Base-by-base conservation (phyloP, 1,284 basidiomycete genomes). In the Gymnopus androsaceus region DNA sequence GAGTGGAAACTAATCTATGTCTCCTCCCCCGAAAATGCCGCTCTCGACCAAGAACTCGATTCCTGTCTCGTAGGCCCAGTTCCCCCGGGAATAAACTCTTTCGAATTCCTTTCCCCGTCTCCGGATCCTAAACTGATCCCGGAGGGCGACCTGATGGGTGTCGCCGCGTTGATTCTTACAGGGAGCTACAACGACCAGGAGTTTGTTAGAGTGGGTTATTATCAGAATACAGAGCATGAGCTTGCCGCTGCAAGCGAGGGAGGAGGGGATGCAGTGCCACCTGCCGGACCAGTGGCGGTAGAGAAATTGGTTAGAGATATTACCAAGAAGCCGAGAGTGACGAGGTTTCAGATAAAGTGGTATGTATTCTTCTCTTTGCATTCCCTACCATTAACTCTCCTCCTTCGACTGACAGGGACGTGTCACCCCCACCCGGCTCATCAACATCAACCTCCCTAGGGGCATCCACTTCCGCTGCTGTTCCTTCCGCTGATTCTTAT, bases 1-100 rank as follows among this genome's bases (percentile, higher is more conserved):
- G 96, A 99, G 72, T 99, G 96, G 96, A 88, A 87, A 63, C 84
- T 99, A 61, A 94, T 98, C 61, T 99, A 98, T 71, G 96, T 99
- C 51, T 95, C 97, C 3, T 95, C 91, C 1, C 95, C 97, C 0
- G 94, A 90, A 15, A 86, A 91, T 65, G 92, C 94, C 68, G 87
- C 92, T 51, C 90, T 93, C 50, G 95, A 98, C 72, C 95, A 98
- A 72, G 95, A 98, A 72, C 81, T 98, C 7, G 96, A 98, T 69
- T 92, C 93, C 66, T 96, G 92, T 70, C 87, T 96, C 64, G 94
- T 99, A 34, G 97, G 96, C 0, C 96, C 96, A 2, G 93, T 99
- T 15, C 96, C 96, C 4, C 81, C 88, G 17, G 95, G 95, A 52
- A 86, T 98, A 64, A 99, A 98, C 76, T 91, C 94, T 3, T 99